These are phyloP conservation scores for Ganoderma multipileum DNA, from an alignment of 1,284 basidiomycete species.

Conservation along the genomic window DNA sequence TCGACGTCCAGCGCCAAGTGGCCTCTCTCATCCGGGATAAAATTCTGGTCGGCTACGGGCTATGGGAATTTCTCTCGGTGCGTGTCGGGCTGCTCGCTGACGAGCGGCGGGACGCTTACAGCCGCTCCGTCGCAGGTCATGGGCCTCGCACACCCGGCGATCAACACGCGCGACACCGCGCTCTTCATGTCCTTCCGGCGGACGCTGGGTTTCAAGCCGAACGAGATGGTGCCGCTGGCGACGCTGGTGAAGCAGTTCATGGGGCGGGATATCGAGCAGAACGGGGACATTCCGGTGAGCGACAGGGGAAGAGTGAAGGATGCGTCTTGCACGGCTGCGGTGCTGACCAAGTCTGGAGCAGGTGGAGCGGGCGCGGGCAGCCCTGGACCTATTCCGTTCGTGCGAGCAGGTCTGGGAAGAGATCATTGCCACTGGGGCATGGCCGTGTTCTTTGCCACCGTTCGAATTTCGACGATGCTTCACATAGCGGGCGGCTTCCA, in stretches of 20 bases:
- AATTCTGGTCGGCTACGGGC: constrained; percentile 59
- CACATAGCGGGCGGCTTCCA: constrained; percentile 31
- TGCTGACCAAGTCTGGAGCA: constrained; percentile 38
- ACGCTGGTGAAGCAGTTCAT: constrained; percentile 58
- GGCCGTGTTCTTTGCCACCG: constrained; percentile 59
- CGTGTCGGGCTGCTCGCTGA: constrained; percentile 11
- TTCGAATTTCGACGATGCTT: constrained; percentile 41
- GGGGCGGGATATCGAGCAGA: constrained; percentile 54
- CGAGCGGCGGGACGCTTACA: constrained; percentile 13
- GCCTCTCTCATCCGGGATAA: constrained; percentile 52
- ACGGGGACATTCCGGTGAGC: constrained; percentile 60
- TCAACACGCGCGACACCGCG: constrained; percentile 62
- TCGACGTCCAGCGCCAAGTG: constrained; percentile 54
- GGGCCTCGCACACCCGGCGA: constrained; percentile 57
- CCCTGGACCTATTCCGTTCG: constrained; percentile 63
- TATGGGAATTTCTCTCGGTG: constrained; percentile 65
- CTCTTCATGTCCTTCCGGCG: constrained; percentile 61
- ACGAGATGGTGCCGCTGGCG: constrained; percentile 47
- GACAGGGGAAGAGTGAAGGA: not conserved
- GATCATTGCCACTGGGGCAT: constrained; percentile 52
- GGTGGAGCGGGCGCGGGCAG: constrained; percentile 59
- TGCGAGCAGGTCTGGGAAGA: constrained; percentile 58
- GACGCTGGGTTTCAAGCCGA: constrained; percentile 47
- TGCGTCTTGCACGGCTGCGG: constrained; percentile 2
- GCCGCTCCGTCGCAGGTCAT: constrained; percentile 48